These are phyloP conservation scores for Hymenoscyphus repandus DNA, from an alignment of 2,329 filamentous ascomycete genomes.

Conservation along the genomic window DNA sequence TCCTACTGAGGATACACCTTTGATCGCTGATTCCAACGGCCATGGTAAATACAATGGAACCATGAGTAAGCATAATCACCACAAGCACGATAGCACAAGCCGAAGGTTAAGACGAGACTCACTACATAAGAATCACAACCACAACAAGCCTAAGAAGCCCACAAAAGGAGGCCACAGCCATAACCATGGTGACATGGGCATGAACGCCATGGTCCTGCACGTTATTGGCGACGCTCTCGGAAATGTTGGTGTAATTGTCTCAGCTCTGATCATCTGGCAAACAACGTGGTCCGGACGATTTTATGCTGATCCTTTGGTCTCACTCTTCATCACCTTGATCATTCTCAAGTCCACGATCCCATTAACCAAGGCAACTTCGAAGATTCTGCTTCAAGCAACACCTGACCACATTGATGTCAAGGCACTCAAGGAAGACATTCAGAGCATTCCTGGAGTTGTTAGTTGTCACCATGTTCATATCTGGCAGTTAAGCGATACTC, in stretches of 20 bases:
- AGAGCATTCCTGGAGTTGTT: slow-evolving; percentile 75
- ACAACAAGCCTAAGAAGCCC: slow-evolving; percentile 65
- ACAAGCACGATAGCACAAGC: slow-evolving; percentile 19
- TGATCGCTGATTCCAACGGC: slow-evolving; percentile 17
- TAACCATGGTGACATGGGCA: slow-evolving; percentile 85
- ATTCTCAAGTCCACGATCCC: slow-evolving; percentile 71
- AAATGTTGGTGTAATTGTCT: slow-evolving; percentile 79
- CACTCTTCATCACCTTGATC: slow-evolving; percentile 84
- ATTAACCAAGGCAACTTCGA: slow-evolving; percentile 71
- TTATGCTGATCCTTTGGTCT: slow-evolving; percentile 89
- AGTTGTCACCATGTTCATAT: slow-evolving; percentile 96
- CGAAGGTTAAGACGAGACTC: slow-evolving; percentile 22
- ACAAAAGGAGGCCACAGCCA: slow-evolving; percentile 64
- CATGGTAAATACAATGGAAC: slow-evolving; percentile 14
- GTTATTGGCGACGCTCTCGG: slow-evolving; percentile 80
- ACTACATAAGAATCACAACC: slow-evolving; percentile 71
- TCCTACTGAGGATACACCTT: slow-evolving; percentile 31
- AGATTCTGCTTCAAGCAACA: slow-evolving; percentile 90
- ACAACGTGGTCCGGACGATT: slow-evolving; percentile 74
- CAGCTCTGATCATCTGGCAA: slow-evolving; percentile 86
- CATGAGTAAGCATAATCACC: slow-evolving; percentile 10
- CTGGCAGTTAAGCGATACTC: slow-evolving; percentile 95
- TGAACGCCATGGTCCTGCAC: slow-evolving; percentile 77
- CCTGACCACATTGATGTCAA: slow-evolving; percentile 83
- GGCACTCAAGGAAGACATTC: slow-evolving; percentile 89